Percentiles rank a stretch among this genome's conserved stretches.
These are phyloP conservation scores for Euphrasia confusa DNA, from an alignment of 257 asterid genomes.

Conservation along the genomic window DNA sequence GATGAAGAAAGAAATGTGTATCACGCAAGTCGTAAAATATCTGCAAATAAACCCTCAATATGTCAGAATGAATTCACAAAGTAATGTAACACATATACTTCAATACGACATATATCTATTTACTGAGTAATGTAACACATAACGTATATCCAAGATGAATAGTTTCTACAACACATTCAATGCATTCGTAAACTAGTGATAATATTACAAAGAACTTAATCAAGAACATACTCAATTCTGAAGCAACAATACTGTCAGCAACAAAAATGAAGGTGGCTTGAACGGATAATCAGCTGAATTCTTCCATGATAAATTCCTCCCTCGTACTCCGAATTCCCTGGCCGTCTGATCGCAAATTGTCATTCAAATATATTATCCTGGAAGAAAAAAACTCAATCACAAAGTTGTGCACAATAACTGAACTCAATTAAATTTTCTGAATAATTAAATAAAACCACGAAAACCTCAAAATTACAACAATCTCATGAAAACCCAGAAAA, in stretches of 20 bases:
- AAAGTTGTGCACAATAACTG: not conserved
- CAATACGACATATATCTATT: not conserved
- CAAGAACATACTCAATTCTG: slow-evolving; percentile 47
- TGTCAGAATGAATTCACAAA: too few species aligned
- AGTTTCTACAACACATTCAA: too few species aligned
- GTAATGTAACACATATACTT: too few species aligned
- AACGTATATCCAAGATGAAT: too few species aligned
- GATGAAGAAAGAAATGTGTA: slow-evolving; percentile 12
- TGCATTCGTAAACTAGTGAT: not conserved
- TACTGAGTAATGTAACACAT: not conserved
- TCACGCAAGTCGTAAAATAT: not conserved
- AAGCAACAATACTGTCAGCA: slow-evolving; percentile 57
- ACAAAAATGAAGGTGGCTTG: slow-evolving; percentile 88
- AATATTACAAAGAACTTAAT: slow-evolving; percentile 14
- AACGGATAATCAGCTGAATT: slow-evolving; percentile 87
- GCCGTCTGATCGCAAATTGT: slow-evolving; percentile 92
- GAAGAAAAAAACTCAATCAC: not conserved
- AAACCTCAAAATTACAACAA: slow-evolving; percentile 14
- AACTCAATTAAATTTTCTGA: not conserved
- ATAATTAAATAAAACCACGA: not conserved
- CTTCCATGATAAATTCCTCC: slow-evolving; percentile 93
- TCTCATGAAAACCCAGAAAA: slow-evolving; percentile 9
- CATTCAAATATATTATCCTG: slow-evolving; percentile 89
- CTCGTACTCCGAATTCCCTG: slow-evolving; percentile 70
- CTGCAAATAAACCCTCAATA: not conserved